These are phyloP conservation scores for Globisporangium viniferum DNA, from an alignment of 352 stramenopile species.

Conservation along the genomic window DNA sequence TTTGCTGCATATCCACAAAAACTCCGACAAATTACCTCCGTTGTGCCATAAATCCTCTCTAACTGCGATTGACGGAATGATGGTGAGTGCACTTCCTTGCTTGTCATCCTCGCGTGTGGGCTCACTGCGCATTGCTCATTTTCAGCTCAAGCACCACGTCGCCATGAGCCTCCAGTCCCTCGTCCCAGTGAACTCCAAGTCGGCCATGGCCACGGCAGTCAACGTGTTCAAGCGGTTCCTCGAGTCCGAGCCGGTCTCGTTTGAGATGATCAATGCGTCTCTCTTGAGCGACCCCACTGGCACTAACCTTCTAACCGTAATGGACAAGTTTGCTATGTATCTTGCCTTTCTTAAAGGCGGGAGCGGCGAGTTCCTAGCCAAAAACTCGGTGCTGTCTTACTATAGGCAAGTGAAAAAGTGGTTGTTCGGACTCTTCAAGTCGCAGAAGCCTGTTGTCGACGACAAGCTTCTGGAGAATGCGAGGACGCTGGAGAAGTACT, in stretches of 20 bases:
- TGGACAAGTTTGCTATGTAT: constrained; percentile 4
- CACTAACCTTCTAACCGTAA: not conserved
- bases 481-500: constrained; percentile 3
- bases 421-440: not conserved
- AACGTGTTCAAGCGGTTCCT: constrained; percentile 8
- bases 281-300: not conserved
- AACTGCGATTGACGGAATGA: too few species aligned
- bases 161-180: constrained; percentile 2
- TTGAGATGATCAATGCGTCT: not conserved
- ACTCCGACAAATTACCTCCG: too few species aligned
- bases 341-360: not conserved
- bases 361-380: not conserved
- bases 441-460: not conserved
- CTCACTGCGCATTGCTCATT: too few species aligned
- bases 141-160: too few species aligned
- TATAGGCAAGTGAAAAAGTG: not conserved
- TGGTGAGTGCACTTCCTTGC: too few species aligned
- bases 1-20: too few species aligned
- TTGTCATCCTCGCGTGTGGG: too few species aligned
- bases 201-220: not conserved
- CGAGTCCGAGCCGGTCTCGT: not conserved
- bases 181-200: not conserved
- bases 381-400: not conserved
- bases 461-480: not conserved
- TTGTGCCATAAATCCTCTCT: too few species aligned